Evolutionary conservation across 2,329 filamentous ascomycete genomes (phyloP), one percentile per base, ranked within the genome.

Genomic region (Aspergillus niger): DNA sequence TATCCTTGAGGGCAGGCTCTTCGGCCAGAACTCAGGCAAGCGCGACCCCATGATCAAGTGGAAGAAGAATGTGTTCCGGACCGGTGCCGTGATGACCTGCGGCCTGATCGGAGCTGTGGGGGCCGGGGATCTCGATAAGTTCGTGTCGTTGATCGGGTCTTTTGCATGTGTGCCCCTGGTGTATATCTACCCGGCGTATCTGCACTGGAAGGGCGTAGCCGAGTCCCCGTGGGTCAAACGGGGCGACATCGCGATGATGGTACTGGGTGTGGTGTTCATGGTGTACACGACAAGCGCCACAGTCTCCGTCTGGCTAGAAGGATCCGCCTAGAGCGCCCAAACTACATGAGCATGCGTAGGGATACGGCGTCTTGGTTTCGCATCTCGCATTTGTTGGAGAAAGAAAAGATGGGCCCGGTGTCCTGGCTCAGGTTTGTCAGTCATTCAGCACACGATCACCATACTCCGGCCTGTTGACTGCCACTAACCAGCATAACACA

Each of bases 41-140:
- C 96, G 96, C 79, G 96, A 97, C 72, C 91, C 91, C 0, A 93
- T 91, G 73, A 96, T 97, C 82, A 98, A 98, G 81, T 98, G 94
- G 94, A 91, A 97, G 83, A 98, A 98, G 86, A 98, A 98, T 70
- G 80, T 89, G 24, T 98, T 96, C 80, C 89, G 94, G 58, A 97
- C 97, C 80, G 87, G 91, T 70, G 87, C 97, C 61, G 93, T 97
- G 50, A 85, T 91, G 67, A 77, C 92, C n/a, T 97, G 93, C 71
- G 91, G 91, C 0, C 77, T 87, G 57, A 89, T 97, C 64, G 92
- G 93, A 0, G 97, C 91, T 89, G 87, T 89, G 39, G 94, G 94
- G 59, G 93, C 94, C 1, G 90, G 91, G 65, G 89, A 97, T 76
- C 80, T 98, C 61, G 94, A 98, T 79, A 97, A 97, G 77, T 98